Conservation (phyloP, 495 filamentous ascomycete genomes). For the Letharia lupina region DNA sequence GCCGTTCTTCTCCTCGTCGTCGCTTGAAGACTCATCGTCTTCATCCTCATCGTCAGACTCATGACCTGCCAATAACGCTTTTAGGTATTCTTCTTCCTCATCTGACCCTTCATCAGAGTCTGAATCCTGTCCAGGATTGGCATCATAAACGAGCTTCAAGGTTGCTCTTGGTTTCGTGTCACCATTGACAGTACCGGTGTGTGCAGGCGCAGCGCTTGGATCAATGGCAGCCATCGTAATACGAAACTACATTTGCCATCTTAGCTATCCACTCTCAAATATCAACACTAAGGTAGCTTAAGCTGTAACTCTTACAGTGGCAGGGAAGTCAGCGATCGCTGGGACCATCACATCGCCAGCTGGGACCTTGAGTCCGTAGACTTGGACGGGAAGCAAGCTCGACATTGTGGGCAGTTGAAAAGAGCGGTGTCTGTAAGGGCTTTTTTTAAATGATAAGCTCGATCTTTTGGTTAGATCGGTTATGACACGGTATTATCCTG, state of each 20-base stretch:
- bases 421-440: neutral
- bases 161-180: conserved; percentile 65
- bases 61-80: conserved; percentile 38
- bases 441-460: neutral
- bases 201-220: conserved; percentile 65
- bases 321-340: conserved; percentile 63
- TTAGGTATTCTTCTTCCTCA: conserved; percentile 53
- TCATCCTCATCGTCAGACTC: conserved; percentile 47
- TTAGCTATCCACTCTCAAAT: neutral
- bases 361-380: conserved; percentile 85
- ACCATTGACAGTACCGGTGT: conserved; percentile 52
- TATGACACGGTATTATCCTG: neutral
- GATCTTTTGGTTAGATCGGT: neutral
- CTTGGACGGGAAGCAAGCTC: conserved; percentile 61
- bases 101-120: conserved; percentile 52
- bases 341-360: conserved; percentile 67
- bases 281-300: conserved; percentile 3
- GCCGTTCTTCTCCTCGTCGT: conserved; percentile 69
- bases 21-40: conserved; percentile 53
- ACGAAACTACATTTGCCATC: conserved; percentile 58
- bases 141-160: conserved; percentile 75
- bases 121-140: conserved; percentile 44
- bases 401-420: conserved; percentile 37
- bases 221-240: conserved; percentile 98
- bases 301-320: conserved; percentile 56